These are phyloP conservation scores for Wickerhamiella qilinensis DNA, from an alignment of 805 yeast species.

Conservation along the genomic window DNA sequence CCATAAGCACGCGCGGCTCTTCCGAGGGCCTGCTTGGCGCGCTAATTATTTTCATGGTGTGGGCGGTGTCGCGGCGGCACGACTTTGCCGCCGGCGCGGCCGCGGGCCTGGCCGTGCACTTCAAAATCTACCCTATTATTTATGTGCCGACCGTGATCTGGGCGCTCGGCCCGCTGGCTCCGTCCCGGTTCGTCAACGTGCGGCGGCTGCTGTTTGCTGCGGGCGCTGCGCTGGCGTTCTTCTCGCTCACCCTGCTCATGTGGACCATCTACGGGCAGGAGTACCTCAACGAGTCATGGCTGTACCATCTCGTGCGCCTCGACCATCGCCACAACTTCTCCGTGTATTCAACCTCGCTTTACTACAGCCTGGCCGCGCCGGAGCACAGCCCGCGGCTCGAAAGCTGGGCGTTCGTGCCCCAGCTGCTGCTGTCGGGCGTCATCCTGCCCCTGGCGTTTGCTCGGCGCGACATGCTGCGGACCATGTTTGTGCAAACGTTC, in stretches of 20 bases:
- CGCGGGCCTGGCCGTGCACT: constrained; percentile 70
- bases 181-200: constrained; percentile 23
- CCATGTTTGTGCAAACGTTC: constrained; percentile 61
- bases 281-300: constrained; percentile 58
- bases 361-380: constrained; percentile 20
- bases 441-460: constrained; percentile 40
- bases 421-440: constrained; percentile 41
- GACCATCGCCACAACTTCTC: constrained; percentile 96
- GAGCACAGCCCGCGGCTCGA: constrained; percentile 7
- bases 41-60: constrained; percentile 40
- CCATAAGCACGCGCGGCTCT: constrained; percentile 85
- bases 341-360: constrained; percentile 57
- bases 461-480: constrained; percentile 28
- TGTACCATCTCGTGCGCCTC: constrained; percentile 66
- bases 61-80: constrained; percentile 27
- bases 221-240: constrained; percentile 29
- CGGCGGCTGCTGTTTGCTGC: constrained; percentile 29
- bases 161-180: constrained; percentile 21
- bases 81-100: constrained; percentile 29
- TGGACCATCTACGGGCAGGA: constrained; percentile 55
- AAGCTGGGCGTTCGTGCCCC: constrained; percentile 67
- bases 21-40: constrained; percentile 82
- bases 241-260: constrained; percentile 40
- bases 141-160: constrained; percentile 60
- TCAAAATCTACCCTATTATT: constrained; percentile 83